phyloP scores from a whole-genome alignment of 1,284 basidiomycete genomes.

The Marasmius fiardii region DNA sequence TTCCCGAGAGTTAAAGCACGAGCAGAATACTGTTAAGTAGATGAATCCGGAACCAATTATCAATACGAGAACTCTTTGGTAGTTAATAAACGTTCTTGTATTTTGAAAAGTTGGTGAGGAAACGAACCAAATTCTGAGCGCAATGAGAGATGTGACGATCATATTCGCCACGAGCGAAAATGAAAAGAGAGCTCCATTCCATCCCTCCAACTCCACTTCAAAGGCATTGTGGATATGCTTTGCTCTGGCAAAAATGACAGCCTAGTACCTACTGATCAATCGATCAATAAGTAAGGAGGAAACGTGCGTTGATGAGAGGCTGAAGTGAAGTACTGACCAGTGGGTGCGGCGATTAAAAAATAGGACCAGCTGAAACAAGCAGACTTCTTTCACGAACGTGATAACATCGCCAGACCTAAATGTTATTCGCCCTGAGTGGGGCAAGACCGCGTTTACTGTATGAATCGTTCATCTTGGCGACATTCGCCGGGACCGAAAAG shows the following conservation, averaged over 20 bases:
- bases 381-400: constrained; percentile 33
- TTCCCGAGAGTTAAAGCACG: constrained; percentile 33
- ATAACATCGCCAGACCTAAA: constrained; percentile 36
- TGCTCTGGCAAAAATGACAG: constrained; percentile 29
- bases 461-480: constrained; percentile 36
- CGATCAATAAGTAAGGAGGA: not conserved
- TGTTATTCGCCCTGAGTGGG: constrained; percentile 34
- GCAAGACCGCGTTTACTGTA: constrained; percentile 32
- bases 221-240: constrained; percentile 32
- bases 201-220: constrained; percentile 23
- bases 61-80: constrained; percentile 30
- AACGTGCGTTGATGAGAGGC: not conserved
- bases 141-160: constrained; percentile 30
- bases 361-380: constrained; percentile 28
- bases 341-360: constrained; percentile 30
- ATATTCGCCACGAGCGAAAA: constrained; percentile 35
- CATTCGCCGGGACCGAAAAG: constrained; percentile 35
- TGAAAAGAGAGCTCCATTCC: constrained; percentile 37
- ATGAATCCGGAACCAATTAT: constrained; percentile 38
- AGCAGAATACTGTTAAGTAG: constrained; percentile 35
- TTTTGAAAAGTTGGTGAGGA: not conserved
- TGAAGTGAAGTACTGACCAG: constrained; percentile 23
- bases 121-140: constrained; percentile 31
- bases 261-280: constrained; percentile 31
- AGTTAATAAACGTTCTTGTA: constrained; percentile 21